A percentile compares a stretch with the other conserved stretches of the same genome.
Evolutionary conservation across 169 alveolate genomes (phyloP).

Genomic region (Besnoitia besnoiti): DNA sequence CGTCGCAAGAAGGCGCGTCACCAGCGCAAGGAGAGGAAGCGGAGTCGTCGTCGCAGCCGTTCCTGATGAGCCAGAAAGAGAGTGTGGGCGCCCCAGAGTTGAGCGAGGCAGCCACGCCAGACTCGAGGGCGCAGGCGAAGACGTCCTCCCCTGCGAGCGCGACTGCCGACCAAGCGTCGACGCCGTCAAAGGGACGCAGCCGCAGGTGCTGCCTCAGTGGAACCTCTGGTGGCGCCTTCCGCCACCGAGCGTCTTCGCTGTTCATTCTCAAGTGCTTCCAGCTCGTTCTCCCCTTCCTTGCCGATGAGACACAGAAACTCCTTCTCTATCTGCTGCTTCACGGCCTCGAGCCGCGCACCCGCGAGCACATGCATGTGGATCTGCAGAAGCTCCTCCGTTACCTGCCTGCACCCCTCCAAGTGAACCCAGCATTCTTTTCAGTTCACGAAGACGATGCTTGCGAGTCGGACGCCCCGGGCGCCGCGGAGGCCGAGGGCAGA

Average conservation of each 20-base stretch:
- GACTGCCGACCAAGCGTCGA: no score
- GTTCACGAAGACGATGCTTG: constrained; percentile 22
- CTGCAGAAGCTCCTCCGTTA: constrained; percentile 35
- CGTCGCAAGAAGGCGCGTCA: no score
- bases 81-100: no score
- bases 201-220: constrained; percentile 26
- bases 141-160: no score
- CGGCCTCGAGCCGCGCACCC: constrained; percentile 41
- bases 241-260: constrained; percentile 31
- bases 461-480: constrained; percentile 55
- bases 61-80: no score
- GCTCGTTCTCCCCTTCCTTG: constrained; percentile 59
- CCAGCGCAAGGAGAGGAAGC: no score
- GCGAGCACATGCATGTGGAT: constrained; percentile 36
- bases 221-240: not conserved
- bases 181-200: not conserved
- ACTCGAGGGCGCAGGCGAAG: no score
- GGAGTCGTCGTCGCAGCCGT: no score
- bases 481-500: not conserved
- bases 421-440: not conserved
- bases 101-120: no score
- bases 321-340: constrained; percentile 52
- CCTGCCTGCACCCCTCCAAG: constrained; percentile 17
- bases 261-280: constrained; percentile 56
- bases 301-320: constrained; percentile 61